Evolutionary conservation across 1,284 basidiomycete genomes (phyloP).

Genomic region (Irpex sp.): DNA sequence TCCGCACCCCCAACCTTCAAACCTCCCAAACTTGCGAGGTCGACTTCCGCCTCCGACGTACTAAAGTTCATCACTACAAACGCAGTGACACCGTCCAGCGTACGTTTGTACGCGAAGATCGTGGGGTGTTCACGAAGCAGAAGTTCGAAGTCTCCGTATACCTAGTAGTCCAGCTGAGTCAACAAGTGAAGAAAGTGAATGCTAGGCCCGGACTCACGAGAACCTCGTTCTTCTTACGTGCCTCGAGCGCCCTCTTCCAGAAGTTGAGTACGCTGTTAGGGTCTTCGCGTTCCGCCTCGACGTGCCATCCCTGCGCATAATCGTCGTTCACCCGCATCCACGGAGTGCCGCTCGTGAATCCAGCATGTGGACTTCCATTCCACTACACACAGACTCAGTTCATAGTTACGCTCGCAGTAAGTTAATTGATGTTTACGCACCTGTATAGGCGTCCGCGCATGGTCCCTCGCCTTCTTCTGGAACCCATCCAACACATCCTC

Average conservation of each 20-base stretch:
- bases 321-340: slow-evolving; percentile 82
- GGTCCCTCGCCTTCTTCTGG: slow-evolving; percentile 66
- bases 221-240: slow-evolving; percentile 53
- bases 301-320: slow-evolving; percentile 59
- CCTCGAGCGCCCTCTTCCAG: slow-evolving; percentile 50
- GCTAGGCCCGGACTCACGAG: slow-evolving; percentile 36
- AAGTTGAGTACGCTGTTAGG: slow-evolving; percentile 52
- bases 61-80: slow-evolving; percentile 55
- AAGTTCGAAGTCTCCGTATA: slow-evolving; percentile 56
- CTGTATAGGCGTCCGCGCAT: slow-evolving; percentile 67
- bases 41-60: slow-evolving; percentile 4
- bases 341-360: slow-evolving; percentile 62
- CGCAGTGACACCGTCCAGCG: slow-evolving; percentile 31
- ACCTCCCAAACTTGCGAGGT: background rate
- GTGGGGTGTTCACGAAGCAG: slow-evolving; percentile 35
- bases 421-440: slow-evolving; percentile 19
- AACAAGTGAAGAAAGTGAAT: background rate
- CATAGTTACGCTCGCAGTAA: no score
- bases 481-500: slow-evolving; percentile 53
- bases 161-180: slow-evolving; percentile 32
- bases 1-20: background rate
- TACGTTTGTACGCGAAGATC: slow-evolving; percentile 57
- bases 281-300: slow-evolving; percentile 44
- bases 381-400: slow-evolving; percentile 51
- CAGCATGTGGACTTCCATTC: slow-evolving; percentile 51